Percentiles rank a stretch among this genome's conserved stretches.
Evolutionary conservation across 2,329 filamentous ascomycete genomes (phyloP).

Genomic region (Mycosphaerella sp.): DNA sequence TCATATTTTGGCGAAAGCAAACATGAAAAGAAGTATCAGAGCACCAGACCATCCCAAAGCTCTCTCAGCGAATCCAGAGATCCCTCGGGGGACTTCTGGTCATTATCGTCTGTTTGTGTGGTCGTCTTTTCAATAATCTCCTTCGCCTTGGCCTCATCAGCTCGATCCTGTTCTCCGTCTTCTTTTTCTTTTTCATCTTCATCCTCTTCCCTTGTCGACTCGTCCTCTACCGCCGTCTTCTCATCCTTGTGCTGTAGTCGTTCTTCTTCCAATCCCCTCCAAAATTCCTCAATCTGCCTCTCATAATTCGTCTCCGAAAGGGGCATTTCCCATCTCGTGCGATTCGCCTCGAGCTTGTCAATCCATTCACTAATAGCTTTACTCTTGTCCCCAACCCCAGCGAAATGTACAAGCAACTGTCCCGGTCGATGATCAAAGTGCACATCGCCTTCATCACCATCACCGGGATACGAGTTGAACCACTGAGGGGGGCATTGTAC

Average conservation of each 20-base stretch:
- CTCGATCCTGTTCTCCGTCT: not conserved
- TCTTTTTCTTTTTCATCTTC: too few species aligned
- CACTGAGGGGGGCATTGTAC: conserved; percentile 36
- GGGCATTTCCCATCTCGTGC: conserved; percentile 33
- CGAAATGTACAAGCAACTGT: conserved; percentile 40
- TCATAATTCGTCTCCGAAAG: conserved; percentile 32
- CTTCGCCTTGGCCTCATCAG: not conserved
- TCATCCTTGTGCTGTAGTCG: not conserved
- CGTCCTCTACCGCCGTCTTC: not conserved
- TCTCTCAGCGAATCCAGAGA: not conserved
- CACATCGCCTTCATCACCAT: conserved; percentile 31
- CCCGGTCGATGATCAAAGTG: conserved; percentile 34
- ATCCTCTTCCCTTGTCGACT: too few species aligned
- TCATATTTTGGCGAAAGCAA: too few species aligned
- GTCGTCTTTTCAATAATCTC: not conserved
- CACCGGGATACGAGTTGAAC: conserved; percentile 39
- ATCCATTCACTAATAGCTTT: conserved; percentile 35
- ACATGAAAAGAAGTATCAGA: too few species aligned
- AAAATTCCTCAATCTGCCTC: conserved; percentile 32
- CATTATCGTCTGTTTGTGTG: not conserved
- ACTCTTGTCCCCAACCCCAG: conserved; percentile 32
- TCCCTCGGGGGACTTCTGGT: not conserved
- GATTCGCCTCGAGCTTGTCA: conserved; percentile 29
- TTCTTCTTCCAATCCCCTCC: conserved; percentile 15
- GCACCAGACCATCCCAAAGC: not conserved